Evolutionary conservation across 148 eudicot genomes (phyloP).

Genomic region (Gaultheria prostrata): DNA sequence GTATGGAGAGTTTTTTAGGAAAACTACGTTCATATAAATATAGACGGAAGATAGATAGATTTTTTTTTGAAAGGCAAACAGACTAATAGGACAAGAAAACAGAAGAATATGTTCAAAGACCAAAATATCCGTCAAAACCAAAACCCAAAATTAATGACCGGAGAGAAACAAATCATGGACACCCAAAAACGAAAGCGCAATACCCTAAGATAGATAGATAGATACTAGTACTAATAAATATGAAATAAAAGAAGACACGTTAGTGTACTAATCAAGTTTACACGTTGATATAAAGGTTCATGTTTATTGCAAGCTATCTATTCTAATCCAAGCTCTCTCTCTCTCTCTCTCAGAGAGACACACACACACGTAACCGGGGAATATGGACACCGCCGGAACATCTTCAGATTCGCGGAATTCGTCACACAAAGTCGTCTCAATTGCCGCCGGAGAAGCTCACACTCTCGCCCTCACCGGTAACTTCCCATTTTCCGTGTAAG

Average conservation of each 20-base stretch:
- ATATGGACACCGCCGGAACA: slow-evolving; percentile 21
- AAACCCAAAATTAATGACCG: no score
- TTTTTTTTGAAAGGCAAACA: no score
- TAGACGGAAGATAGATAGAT: no score
- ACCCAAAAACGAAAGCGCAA: no score
- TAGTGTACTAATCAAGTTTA: not conserved
- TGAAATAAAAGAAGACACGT: not conserved
- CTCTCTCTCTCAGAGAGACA: not conserved
- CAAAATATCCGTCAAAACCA: no score
- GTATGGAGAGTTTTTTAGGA: no score
- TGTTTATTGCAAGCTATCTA: not conserved
- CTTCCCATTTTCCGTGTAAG: not conserved
- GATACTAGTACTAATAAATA: no score
- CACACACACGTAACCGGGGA: not conserved
- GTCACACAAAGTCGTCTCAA: slow-evolving; percentile 37
- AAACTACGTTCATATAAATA: no score
- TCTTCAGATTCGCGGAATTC: slow-evolving; percentile 15
- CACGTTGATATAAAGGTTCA: not conserved
- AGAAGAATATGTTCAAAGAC: no score
- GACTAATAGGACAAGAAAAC: no score
- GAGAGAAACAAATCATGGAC: no score
- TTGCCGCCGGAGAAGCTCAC: slow-evolving; percentile 88
- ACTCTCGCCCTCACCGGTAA: slow-evolving; percentile 70
- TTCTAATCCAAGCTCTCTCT: not conserved
- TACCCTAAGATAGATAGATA: no score